phyloP scores from a whole-genome alignment of 2,329 filamentous ascomycete species.

The Sporothrix schenckii region DNA sequence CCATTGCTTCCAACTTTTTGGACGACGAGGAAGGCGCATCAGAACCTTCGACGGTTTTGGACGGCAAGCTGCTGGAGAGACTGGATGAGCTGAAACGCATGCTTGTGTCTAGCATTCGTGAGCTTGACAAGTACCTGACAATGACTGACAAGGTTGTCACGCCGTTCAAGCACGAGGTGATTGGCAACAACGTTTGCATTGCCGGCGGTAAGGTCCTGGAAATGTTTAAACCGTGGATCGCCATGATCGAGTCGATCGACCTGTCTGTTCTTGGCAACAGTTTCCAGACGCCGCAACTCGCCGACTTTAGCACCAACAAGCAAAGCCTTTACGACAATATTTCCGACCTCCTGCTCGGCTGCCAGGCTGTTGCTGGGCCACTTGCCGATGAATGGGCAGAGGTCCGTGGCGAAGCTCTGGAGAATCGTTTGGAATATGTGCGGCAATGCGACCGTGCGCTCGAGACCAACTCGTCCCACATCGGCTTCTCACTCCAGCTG shows the following conservation, averaged over 20 bases:
- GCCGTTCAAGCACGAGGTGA: constrained; percentile 72
- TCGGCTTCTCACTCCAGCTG: constrained; percentile 84
- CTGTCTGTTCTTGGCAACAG: constrained; percentile 75
- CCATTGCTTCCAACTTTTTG: constrained; percentile 78
- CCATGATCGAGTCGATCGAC: constrained; percentile 89
- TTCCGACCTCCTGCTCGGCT: constrained; percentile 82
- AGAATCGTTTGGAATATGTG: constrained; percentile 81
- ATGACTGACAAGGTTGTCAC: constrained; percentile 81
- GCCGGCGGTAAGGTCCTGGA: constrained; percentile 81
- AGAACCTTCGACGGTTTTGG: constrained; percentile 74
- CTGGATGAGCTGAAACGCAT: constrained; percentile 84
- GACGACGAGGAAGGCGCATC: constrained; percentile 75
- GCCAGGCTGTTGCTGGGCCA: constrained; percentile 88
- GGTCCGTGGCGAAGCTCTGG: constrained; percentile 83
- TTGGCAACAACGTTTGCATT: constrained; percentile 80
- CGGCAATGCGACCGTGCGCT: constrained; percentile 75
- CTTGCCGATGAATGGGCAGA: constrained; percentile 95
- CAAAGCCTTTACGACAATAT: constrained; percentile 93
- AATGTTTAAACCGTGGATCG: constrained; percentile 85
- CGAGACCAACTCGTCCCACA: constrained; percentile 82
- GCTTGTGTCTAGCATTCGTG: constrained; percentile 81
- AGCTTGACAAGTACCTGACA: constrained; percentile 80
- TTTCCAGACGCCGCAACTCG: constrained; percentile 80
- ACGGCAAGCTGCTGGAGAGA: constrained; percentile 75
- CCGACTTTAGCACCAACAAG: constrained; percentile 87